Evolutionary conservation across 192 early-diverging fungal species (phyloP).

Genomic region (Rhizophagus prolifer): DNA sequence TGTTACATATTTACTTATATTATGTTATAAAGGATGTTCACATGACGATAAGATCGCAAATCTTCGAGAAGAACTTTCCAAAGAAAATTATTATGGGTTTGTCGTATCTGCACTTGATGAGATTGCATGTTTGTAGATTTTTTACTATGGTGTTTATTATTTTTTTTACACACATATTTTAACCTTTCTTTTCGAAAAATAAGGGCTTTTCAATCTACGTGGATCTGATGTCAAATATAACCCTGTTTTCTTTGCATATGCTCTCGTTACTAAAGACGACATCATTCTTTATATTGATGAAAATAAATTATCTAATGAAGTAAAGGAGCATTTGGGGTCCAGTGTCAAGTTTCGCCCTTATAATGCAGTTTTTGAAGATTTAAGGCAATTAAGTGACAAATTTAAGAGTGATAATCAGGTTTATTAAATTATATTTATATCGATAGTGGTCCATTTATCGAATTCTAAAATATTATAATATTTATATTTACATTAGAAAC

Average conservation of each 20-base stretch:
- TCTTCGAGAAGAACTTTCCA: conserved; percentile 65
- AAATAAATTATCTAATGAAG: conserved; percentile 63
- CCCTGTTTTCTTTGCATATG: conserved; percentile 95
- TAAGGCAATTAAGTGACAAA: conserved; percentile 44
- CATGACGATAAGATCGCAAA: conserved; percentile 68
- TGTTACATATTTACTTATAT: not conserved
- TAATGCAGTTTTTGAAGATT: conserved; percentile 72
- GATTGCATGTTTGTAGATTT: conserved; percentile 67
- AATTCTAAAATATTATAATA: not conserved
- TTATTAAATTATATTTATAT: conserved; percentile 29
- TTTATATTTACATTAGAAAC: conserved; percentile 34
- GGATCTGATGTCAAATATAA: conserved; percentile 96
- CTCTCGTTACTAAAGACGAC: conserved; percentile 69
- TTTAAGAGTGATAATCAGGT: conserved; percentile 43
- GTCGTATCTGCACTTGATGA: conserved; percentile 91
- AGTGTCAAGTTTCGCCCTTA: conserved; percentile 73
- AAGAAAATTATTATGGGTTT: conserved; percentile 68
- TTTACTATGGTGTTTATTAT: not conserved
- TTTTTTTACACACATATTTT: not conserved
- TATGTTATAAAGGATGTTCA: conserved; percentile 38
- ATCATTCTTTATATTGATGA: conserved; percentile 79
- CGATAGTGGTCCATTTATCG: not conserved
- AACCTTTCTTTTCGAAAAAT: not conserved
- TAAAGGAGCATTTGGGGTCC: conserved; percentile 58
- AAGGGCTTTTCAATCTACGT: conserved; percentile 88